A percentile compares a stretch with the other conserved stretches of the same genome.
phyloP scores from a whole-genome alignment of 331 rosid genomes.

The Pyracantha coccinea region DNA sequence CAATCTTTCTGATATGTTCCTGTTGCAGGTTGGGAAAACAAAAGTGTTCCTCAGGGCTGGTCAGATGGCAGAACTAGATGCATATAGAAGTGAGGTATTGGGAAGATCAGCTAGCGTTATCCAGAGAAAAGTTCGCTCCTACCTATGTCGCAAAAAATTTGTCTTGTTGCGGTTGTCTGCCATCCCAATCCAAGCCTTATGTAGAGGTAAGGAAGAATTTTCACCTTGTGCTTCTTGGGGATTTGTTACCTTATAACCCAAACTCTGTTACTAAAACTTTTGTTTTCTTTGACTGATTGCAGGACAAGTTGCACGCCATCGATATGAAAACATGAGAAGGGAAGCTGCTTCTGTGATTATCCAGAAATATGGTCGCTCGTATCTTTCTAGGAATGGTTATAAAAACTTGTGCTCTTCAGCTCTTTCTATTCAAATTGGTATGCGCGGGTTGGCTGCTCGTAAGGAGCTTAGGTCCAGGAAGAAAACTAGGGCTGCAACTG shows the following conservation, averaged over 20 bases:
- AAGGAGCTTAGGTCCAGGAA: constrained; percentile 51
- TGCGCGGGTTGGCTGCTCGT: constrained; percentile 62
- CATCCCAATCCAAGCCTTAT: constrained; percentile 41
- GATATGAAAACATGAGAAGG: constrained; percentile 55
- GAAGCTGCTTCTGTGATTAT: constrained; percentile 66
- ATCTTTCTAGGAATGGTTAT: constrained; percentile 33
- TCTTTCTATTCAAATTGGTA: constrained; percentile 51
- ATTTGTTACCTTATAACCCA: constrained; percentile 4
- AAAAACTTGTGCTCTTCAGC: constrained; percentile 35
- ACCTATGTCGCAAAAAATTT: constrained; percentile 36
- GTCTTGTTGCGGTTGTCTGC: constrained; percentile 42
- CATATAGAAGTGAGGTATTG: constrained; percentile 57
- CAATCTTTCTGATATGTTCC: constrained; percentile 3
- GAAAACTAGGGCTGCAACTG: constrained; percentile 46
- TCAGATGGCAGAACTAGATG: constrained; percentile 96
- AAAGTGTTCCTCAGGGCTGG: constrained; percentile 93
- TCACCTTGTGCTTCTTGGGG: constrained; percentile 4
- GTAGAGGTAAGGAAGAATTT: constrained; percentile 43
- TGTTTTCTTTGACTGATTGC: constrained; percentile 15
- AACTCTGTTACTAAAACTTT: background rate
- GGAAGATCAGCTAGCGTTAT: constrained; percentile 65
- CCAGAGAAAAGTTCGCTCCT: constrained; percentile 53
- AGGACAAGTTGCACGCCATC: constrained; percentile 62
- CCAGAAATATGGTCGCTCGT: constrained; percentile 57
- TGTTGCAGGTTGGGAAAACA: constrained; percentile 74